Evolutionary conservation across 345 rosid genomes (phyloP).

Genomic region (Rhizophora mangle): DNA sequence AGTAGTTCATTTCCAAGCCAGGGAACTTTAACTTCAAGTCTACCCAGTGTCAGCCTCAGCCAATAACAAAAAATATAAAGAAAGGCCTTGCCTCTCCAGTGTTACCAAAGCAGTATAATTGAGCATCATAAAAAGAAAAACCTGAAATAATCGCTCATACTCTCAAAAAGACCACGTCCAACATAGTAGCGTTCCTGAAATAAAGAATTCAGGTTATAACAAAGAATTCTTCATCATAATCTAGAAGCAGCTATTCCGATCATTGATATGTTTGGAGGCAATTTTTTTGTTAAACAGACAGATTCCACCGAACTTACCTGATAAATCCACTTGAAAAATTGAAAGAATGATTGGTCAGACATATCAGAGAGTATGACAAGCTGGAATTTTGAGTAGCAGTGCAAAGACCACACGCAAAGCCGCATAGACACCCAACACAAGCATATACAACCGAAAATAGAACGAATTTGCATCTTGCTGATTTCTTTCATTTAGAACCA

Average conservation of each 20-base stretch:
- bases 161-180: conserved; percentile 95
- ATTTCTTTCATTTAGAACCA: conserved; percentile 67
- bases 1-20: background rate
- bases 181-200: conserved; percentile 94
- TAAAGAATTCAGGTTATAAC: conserved; percentile 11
- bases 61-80: background rate
- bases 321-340: conserved; percentile 98
- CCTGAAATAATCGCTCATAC: conserved; percentile 85
- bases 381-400: conserved; percentile 67
- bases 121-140: conserved; percentile 25
- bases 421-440: conserved; percentile 80
- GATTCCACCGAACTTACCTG: conserved; percentile 49
- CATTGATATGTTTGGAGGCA: background rate
- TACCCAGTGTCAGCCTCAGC: background rate
- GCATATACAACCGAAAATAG: conserved; percentile 78
- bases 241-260: background rate
- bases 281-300: conserved; percentile 9
- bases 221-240: conserved; percentile 8
- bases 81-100: background rate
- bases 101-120: background rate
- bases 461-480: conserved; percentile 53
- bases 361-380: conserved; percentile 80
- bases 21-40: too few relatives aligned
- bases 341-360: conserved; percentile 94
- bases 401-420: conserved; percentile 70